phyloP scores from a whole-genome alignment of 805 yeast species.

The Spathaspora gorwiae region DNA sequence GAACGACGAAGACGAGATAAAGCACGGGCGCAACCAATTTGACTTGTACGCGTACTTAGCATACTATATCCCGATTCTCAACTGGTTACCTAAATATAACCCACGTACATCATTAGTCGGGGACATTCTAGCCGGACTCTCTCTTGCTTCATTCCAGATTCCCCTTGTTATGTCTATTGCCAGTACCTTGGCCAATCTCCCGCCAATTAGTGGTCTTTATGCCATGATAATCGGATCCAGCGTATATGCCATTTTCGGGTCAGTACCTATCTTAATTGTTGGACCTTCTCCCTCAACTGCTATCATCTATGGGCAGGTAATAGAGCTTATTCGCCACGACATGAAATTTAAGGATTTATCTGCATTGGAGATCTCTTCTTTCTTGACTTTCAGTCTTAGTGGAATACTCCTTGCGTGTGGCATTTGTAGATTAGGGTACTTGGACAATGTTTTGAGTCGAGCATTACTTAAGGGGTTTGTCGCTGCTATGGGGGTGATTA shows the following conservation, averaged over 20 bases:
- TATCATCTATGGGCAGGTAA: conserved; percentile 73
- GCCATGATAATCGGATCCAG: conserved; percentile 75
- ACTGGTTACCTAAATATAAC: conserved; percentile 27
- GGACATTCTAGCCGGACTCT: conserved; percentile 28
- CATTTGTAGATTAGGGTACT: conserved; percentile 68
- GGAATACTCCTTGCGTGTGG: conserved; percentile 64
- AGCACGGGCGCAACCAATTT: conserved; percentile 8
- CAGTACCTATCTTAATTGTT: conserved; percentile 84
- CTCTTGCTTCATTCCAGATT: conserved; percentile 31
- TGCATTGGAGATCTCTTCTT: conserved; percentile 50
- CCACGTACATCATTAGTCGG: conserved; percentile 15
- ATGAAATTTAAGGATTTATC: conserved; percentile 38
- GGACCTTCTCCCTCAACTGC: conserved; percentile 92
- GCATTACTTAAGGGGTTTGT: conserved; percentile 79
- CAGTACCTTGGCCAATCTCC: conserved; percentile 76
- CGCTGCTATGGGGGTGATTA: conserved; percentile 78
- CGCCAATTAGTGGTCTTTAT: conserved; percentile 73
- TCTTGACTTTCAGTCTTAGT: conserved; percentile 68
- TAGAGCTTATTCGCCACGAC: conserved; percentile 35
- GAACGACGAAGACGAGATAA: neutral
- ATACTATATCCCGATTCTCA: conserved; percentile 27
- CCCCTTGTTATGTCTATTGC: conserved; percentile 65
- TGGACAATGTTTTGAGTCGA: conserved; percentile 74
- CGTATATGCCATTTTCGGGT: conserved; percentile 72
- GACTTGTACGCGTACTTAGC: conserved; percentile 23